Base-by-base conservation (phyloP, 2,329 filamentous ascomycete species). In the Moelleriella libera region DNA sequence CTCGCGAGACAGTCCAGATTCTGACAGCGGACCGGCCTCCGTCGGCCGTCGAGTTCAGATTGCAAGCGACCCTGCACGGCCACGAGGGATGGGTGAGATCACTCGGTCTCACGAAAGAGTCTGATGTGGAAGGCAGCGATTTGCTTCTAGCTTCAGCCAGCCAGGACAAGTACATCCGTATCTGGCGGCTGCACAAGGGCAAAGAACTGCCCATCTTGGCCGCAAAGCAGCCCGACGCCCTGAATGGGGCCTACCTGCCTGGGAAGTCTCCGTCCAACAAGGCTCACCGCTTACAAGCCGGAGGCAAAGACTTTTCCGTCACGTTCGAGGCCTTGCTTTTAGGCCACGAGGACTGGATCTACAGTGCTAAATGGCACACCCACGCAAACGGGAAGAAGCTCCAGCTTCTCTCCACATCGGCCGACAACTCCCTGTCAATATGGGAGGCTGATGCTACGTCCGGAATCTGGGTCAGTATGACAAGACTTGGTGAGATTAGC, bases 311-410 rank as follows among this genome's bases (percentile, higher is more conserved):
- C 53, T 90, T 85, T 63, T 85, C 84, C 6, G 73, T 95, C 48
- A 94, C 88, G 0, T 97, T 98, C 55, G 92, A 98, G 63, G 92
- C 92, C 1, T 71, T 98, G 3, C 75, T 98, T 5, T 76, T 98
- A 3, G 92, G 92, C 7, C 92, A 98, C 59, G 92, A 98, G 60
- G 92, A 98, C 59, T 98, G 92, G 92, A 90, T 98, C 49, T 97
- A 95, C 64, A 94, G 85, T 48, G 82, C 86, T 2, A 72, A 74
- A 47, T 96, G 89, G 89, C 75, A 76, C 50, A 70, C 71, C 6
- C 62, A 69, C 42, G 58, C 65, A 11, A 66, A 69, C 49, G 66
- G 61, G n/a, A n/a, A n/a, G 14, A 78, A 73, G 50, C 70, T 85
- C 10, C 86, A 85, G 55, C 76, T 96, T 7, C 76, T 98, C 4